These are phyloP conservation scores for Pythium dissotocum DNA, from an alignment of 352 stramenopile genomes.

Conservation along the genomic window DNA sequence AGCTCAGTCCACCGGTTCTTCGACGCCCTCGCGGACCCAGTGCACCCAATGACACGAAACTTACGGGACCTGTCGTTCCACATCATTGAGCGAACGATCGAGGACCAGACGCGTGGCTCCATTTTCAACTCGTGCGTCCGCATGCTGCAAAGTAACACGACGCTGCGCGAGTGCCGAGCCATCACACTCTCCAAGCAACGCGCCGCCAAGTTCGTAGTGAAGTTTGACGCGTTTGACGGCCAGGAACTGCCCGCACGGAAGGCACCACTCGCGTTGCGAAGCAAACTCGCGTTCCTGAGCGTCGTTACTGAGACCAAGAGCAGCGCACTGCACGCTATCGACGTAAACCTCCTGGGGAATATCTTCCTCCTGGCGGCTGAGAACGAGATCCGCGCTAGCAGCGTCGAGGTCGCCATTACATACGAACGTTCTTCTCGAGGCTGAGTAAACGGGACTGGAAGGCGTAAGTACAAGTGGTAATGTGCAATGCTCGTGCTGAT, in stretches of 20 bases:
- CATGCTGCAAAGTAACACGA: constrained; percentile 12
- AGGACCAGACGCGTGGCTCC: constrained; percentile 8
- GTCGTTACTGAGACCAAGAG: neutral
- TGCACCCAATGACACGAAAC: neutral
- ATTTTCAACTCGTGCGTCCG: constrained; percentile 14
- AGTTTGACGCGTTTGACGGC: constrained; percentile 11
- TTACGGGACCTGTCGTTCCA: constrained; percentile 15
- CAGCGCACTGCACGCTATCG: neutral
- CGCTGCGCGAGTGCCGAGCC: constrained; percentile 5
- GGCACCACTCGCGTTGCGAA: constrained; percentile 7
- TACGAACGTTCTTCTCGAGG: neutral
- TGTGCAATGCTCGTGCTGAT: neutral
- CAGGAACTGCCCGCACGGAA: constrained; percentile 6
- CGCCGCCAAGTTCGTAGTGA: constrained; percentile 2
- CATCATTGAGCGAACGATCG: constrained; percentile 16
- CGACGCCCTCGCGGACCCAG: constrained; percentile 2
- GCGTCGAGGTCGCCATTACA: constrained; percentile 8
- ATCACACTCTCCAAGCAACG: constrained; percentile 16
- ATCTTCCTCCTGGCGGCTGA: constrained; percentile 19
- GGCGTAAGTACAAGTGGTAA: no score
- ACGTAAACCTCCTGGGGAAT: constrained; percentile 8
- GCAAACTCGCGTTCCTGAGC: constrained; percentile 21
- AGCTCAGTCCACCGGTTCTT: constrained; percentile 13
- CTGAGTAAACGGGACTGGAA: neutral
- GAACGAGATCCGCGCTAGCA: constrained; percentile 7